Conservation (phyloP, 2,329 filamentous ascomycete genomes). For the Talaromyces pinophilus region DNA sequence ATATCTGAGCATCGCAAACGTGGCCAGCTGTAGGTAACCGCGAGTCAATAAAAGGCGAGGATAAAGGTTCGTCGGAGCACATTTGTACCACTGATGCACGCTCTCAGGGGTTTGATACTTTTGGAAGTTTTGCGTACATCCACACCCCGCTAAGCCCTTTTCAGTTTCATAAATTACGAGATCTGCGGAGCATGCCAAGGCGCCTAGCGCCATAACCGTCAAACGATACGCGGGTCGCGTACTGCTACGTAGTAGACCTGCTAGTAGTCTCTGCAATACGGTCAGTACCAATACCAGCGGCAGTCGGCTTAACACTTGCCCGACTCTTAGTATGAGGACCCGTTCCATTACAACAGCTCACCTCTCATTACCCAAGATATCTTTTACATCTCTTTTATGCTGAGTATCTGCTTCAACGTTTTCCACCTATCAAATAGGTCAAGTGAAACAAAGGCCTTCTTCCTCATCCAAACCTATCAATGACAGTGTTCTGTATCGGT, state of each 20-base stretch:
- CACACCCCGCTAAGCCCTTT: not conserved
- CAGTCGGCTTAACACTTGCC: not conserved
- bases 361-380: constrained; percentile 3
- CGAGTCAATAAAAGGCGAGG: not conserved
- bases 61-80: not conserved
- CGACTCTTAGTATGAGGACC: not conserved
- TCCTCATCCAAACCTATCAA: constrained; percentile 26
- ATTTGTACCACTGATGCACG: not conserved
- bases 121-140: not conserved
- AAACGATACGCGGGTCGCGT: too few relatives aligned
- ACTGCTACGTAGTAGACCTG: too few relatives aligned
- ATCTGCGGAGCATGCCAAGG: not conserved
- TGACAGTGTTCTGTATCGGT: constrained; percentile 25
- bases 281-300: too few relatives aligned
- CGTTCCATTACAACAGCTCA: too few relatives aligned
- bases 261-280: too few relatives aligned
- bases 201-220: not conserved
- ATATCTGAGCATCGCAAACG: not conserved
- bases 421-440: constrained; percentile 20
- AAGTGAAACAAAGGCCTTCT: constrained; percentile 6
- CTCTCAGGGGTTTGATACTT: constrained; percentile 2
- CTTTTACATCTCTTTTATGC: not conserved
- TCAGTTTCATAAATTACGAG: not conserved
- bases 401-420: not conserved
- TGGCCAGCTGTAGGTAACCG: not conserved